phyloP scores from a whole-genome alignment of 2,329 filamentous ascomycete species.

The Pezicula neosporulosa region DNA sequence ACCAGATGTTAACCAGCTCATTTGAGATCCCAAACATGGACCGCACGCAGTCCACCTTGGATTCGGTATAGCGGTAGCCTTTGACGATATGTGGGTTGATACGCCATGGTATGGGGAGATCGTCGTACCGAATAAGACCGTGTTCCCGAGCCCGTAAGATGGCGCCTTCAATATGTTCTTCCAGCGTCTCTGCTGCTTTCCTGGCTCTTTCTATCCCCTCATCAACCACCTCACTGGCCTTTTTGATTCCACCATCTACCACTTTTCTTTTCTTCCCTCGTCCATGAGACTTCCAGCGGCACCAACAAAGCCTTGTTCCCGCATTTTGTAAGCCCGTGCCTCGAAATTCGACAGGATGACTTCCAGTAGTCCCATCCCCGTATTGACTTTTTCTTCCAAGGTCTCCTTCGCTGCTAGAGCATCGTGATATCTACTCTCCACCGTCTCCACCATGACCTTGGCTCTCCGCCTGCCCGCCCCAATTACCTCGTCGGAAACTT shows the following conservation, averaged over 20 bases:
- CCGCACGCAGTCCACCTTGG: conserved; percentile 81
- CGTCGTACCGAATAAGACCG: conserved; percentile 83
- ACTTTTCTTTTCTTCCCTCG: conserved; percentile 73
- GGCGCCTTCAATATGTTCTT: conserved; percentile 80
- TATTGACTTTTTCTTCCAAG: conserved; percentile 85
- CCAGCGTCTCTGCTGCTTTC: conserved; percentile 75
- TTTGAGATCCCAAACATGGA: conserved; percentile 86
- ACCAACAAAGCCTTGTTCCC: conserved; percentile 71
- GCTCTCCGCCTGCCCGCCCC: conserved; percentile 81
- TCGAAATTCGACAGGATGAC: conserved; percentile 84
- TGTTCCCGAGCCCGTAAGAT: conserved; percentile 72
- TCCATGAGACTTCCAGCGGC: conserved; percentile 72
- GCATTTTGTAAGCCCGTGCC: conserved; percentile 72
- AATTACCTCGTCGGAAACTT: conserved; percentile 85
- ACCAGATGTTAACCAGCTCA: conserved; percentile 97
- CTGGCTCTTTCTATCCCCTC: conserved; percentile 80
- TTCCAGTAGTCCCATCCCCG: conserved; percentile 84
- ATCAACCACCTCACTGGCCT: conserved; percentile 73
- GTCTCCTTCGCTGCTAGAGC: conserved; percentile 81
- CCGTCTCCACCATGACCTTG: conserved; percentile 86
- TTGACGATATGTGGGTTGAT: conserved; percentile 90
- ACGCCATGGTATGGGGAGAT: conserved; percentile 87
- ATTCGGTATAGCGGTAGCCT: conserved; percentile 92
- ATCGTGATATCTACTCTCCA: conserved; percentile 85
- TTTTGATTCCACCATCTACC: conserved; percentile 73